Evolutionary conservation across 108 stramenopile species (phyloP).

Genomic region (Conticribra weissflogii): DNA sequence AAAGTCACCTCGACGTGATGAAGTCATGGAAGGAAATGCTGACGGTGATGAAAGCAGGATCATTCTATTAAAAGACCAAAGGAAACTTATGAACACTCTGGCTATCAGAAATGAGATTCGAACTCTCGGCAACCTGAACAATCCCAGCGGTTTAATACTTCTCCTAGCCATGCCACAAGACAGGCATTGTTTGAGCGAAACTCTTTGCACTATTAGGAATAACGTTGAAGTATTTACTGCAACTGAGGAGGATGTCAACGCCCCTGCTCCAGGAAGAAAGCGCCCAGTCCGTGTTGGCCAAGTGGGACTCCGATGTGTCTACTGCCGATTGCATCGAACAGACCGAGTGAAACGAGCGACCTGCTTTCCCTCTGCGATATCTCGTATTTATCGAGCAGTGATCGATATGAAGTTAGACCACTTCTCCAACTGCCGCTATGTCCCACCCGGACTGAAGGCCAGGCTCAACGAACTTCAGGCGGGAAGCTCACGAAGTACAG

Average conservation of each 20-base stretch:
- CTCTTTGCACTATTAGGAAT: slow-evolving; percentile 85
- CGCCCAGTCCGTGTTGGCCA: slow-evolving; percentile 83
- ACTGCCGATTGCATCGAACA: slow-evolving; percentile 75
- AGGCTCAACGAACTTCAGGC: slow-evolving; percentile 71
- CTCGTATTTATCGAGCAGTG: slow-evolving; percentile 88
- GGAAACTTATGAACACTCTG: slow-evolving; percentile 38
- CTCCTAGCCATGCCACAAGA: slow-evolving; percentile 86
- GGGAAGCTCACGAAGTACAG: slow-evolving; percentile 81
- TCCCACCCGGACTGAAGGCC: slow-evolving; percentile 70
- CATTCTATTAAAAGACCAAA: slow-evolving; percentile 39
- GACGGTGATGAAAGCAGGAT: not conserved
- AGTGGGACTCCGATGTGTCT: slow-evolving; percentile 88
- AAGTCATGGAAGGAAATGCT: not conserved
- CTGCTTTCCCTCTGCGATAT: slow-evolving; percentile 88
- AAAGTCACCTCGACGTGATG: not conserved
- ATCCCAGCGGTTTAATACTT: slow-evolving; percentile 33
- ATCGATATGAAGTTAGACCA: slow-evolving; percentile 94
- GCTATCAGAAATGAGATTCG: slow-evolving; percentile 42
- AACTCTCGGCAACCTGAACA: slow-evolving; percentile 47
- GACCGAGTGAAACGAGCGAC: slow-evolving; percentile 90
- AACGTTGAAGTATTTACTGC: slow-evolving; percentile 91
- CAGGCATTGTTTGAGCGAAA: slow-evolving; percentile 84
- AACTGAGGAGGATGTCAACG: slow-evolving; percentile 78
- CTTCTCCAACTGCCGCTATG: slow-evolving; percentile 80
- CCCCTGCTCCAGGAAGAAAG: slow-evolving; percentile 90